Conservation (phyloP, 2,329 filamentous ascomycete genomes). For the Gremmenia infestans region DNA sequence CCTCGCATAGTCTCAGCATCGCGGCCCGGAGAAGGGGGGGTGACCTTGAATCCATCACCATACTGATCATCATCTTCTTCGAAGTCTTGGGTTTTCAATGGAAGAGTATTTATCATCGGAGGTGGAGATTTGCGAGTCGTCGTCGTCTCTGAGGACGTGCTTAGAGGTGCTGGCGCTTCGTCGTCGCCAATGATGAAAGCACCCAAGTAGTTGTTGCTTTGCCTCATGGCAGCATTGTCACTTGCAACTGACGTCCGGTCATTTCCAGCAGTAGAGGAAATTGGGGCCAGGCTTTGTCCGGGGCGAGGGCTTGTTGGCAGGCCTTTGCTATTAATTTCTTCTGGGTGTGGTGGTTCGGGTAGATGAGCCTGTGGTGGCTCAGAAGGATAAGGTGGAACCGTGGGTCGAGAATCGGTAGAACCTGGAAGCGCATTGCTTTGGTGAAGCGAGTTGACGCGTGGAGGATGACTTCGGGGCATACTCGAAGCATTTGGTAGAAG, state of each 20-base stretch:
- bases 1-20: constrained; percentile 18
- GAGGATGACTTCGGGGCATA: constrained; percentile 30
- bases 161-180: constrained; percentile 2
- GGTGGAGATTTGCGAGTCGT: constrained; percentile 16
- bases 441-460: constrained; percentile 43
- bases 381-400: constrained; percentile 23
- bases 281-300: constrained; percentile 10
- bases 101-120: constrained; percentile 27
- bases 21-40: constrained; percentile 38
- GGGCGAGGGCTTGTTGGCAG: constrained; percentile 18
- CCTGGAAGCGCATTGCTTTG: constrained; percentile 36
- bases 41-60: constrained; percentile 46
- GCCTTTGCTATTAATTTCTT: constrained; percentile 15
- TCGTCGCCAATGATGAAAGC: constrained; percentile 18
- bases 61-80: constrained; percentile 46
- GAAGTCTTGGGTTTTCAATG: constrained; percentile 30
- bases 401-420: constrained; percentile 29
- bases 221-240: constrained; percentile 14
- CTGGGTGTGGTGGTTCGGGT: constrained; percentile 7
- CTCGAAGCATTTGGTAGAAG: constrained; percentile 24
- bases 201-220: constrained; percentile 31
- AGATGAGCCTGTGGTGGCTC: constrained; percentile 23
- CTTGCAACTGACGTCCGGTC: constrained; percentile 14
- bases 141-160: constrained; percentile 5
- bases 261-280: constrained; percentile 3